Percentiles rank a stretch among this genome's conserved stretches.
Conservation (phyloP, 2,329 filamentous ascomycete species). For the Verticillium longisporum region DNA sequence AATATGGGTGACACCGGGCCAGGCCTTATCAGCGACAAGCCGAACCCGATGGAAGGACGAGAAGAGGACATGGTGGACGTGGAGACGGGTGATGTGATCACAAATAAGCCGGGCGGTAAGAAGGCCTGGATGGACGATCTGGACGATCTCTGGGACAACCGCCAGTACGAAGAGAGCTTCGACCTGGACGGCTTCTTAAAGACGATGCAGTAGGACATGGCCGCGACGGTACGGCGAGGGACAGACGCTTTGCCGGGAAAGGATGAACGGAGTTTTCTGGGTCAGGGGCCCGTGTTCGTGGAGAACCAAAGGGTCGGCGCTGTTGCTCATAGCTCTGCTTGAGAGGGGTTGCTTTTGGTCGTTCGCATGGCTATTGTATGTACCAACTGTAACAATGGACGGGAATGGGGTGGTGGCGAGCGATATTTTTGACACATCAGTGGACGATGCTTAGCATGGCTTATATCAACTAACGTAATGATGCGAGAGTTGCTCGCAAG, state of each 20-base stretch:
- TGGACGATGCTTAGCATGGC: not conserved
- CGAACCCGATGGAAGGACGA: conserved; percentile 51
- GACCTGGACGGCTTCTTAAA: conserved; percentile 93
- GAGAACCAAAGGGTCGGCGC: not conserved
- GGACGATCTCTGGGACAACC: conserved; percentile 94
- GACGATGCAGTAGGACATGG: conserved; percentile 62
- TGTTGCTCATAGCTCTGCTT: not conserved
- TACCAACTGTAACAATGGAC: not conserved
- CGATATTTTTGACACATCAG: not conserved
- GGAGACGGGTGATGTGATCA: conserved; percentile 79
- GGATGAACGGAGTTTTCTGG: conserved; percentile 8
- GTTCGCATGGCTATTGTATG: not conserved
- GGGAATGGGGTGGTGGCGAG: not conserved
- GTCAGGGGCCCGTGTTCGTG: not conserved
- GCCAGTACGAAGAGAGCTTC: conserved; percentile 97
- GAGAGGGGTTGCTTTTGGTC: not conserved
- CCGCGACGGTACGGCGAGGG: not conserved
- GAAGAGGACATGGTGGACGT: conserved; percentile 89
- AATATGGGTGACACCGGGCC: conserved; percentile 77
- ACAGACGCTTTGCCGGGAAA: not conserved
- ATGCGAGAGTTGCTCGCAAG: not conserved
- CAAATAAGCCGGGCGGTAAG: conserved; percentile 82
- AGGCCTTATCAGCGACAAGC: conserved; percentile 54
- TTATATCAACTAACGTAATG: not conserved
- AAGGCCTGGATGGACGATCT: conserved; percentile 93